Evolutionary conservation across 2,329 filamentous ascomycete genomes (phyloP), one percentile per base, ranked within the genome.

Genomic region (Kalmusia sp.): DNA sequence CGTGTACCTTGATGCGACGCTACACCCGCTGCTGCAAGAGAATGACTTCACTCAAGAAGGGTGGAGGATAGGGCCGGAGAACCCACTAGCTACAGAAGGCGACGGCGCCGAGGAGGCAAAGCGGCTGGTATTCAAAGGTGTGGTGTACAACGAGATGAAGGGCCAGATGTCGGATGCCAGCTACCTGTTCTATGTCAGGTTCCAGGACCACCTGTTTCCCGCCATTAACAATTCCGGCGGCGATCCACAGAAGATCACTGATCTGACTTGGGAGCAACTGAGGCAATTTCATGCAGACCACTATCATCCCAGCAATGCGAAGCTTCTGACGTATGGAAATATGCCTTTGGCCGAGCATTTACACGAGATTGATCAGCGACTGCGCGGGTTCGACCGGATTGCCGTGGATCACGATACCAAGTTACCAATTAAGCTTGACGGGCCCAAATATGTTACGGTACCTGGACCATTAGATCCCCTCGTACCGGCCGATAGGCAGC

Each of bases 121-220:
- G 72, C 86, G 86, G 58, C 78, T 96, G 34, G 91, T 96, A 0
- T 98, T 98, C 82, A 98, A 98, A 78, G 93, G 93, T 22, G 95
- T 98, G 1, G 93, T 98, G 1, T 98, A 98, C 79, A 99, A 99
- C 68, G 95, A 99, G 79, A 99, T 99, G 95, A 99, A 99, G 78
- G 95, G 95, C 0, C 93, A 97, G 71, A 96, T 98, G 88, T 98
- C 95, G 2, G 95, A 99, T 73, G 92, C 93, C 6, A 92, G 92
- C 62, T 99, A 99, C 68, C 80, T 98, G 1, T 99, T 91, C 79
- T 98, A 97, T 74, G 96, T 97, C 62, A 85, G 89, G 48, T 99
- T 96, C 76, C 92, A 96, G 70, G 92, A 98, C 65, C 89, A 95
- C 71, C 91, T 99, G 49, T 95, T 96, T 70, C 95, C 95, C 0